phyloP scores from a whole-genome alignment of 305 asterid species.

The Galium porrigens region DNA sequence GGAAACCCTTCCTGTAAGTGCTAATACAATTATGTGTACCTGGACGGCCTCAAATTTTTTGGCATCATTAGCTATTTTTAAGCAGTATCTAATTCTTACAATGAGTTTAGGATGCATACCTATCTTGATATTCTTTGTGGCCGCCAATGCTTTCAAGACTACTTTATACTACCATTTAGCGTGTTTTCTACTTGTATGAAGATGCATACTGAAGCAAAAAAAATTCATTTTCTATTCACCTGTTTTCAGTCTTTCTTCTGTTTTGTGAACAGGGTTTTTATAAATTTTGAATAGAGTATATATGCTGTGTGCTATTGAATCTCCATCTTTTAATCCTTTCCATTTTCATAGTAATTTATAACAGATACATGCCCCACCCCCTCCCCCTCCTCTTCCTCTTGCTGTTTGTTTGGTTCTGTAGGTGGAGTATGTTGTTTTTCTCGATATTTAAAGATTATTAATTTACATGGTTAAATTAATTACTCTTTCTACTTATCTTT shows the following conservation, averaged over 20 bases:
- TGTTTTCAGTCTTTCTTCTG: not conserved
- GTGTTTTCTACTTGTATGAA: not conserved
- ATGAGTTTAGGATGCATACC: not conserved
- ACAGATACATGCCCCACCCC: not conserved
- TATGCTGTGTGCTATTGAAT: not conserved
- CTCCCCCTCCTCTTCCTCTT: not conserved
- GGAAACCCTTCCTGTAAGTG: constrained; percentile 89
- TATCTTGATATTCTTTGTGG: not conserved
- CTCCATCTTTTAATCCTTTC: not conserved
- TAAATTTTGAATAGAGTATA: too few species aligned
- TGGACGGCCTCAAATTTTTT: not conserved
- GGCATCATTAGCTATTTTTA: not conserved
- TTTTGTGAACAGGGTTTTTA: not conserved
- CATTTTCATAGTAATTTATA: not conserved
- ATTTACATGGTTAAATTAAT: not conserved
- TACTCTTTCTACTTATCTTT: not conserved
- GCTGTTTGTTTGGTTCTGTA: not conserved
- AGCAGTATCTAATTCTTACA: not conserved
- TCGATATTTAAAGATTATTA: too few species aligned
- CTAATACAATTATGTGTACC: not conserved
- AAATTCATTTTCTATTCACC: not conserved
- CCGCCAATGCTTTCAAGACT: not conserved
- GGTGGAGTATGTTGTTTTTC: not conserved
- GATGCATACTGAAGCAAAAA: not conserved
- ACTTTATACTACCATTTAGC: not conserved